Evolutionary conservation across 805 yeast genomes (phyloP).

Genomic region (Candida jianshihensis): DNA sequence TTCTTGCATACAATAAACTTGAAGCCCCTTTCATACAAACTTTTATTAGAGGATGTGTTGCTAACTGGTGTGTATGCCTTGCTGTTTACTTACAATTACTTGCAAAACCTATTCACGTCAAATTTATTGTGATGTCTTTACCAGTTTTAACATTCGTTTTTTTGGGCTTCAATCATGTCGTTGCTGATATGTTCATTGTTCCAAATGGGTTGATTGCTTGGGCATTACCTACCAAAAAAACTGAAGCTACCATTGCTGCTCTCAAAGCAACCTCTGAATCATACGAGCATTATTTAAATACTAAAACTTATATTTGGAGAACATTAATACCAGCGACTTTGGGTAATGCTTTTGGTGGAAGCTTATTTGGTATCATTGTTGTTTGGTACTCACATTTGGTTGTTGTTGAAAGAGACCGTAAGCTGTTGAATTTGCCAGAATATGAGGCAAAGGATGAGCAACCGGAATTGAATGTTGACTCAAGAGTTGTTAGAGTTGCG

Average conservation of each 20-base stretch:
- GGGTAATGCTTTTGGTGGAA: constrained; percentile 80
- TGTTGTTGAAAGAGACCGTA: constrained; percentile 67
- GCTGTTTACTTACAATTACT: constrained; percentile 72
- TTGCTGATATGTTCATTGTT: constrained; percentile 73
- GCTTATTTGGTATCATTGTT: constrained; percentile 51
- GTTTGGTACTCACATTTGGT: constrained; percentile 72
- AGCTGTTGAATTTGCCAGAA: constrained; percentile 52
- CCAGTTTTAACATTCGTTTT: constrained; percentile 77
- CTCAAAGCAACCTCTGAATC: neutral
- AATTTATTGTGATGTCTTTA: constrained; percentile 50
- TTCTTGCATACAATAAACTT: constrained; percentile 38
- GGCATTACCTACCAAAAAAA: neutral
- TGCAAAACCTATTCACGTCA: constrained; percentile 77
- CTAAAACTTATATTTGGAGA: constrained; percentile 66
- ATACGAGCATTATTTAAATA: constrained; percentile 18
- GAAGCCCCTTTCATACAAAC: constrained; percentile 50
- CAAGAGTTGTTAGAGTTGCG: constrained; percentile 60
- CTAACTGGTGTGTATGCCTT: constrained; percentile 69
- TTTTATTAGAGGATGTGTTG: constrained; percentile 63
- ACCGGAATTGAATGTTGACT: constrained; percentile 70
- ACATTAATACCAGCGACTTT: constrained; percentile 60
- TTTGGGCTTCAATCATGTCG: constrained; percentile 72
- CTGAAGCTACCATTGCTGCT: neutral
- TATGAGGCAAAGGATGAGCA: constrained; percentile 75
- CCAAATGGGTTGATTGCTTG: constrained; percentile 58